A percentile compares a stretch with the other conserved stretches of the same genome.
Conservation (phyloP, 768 basidiomycete species). For the Kwoniella sp. region DNA sequence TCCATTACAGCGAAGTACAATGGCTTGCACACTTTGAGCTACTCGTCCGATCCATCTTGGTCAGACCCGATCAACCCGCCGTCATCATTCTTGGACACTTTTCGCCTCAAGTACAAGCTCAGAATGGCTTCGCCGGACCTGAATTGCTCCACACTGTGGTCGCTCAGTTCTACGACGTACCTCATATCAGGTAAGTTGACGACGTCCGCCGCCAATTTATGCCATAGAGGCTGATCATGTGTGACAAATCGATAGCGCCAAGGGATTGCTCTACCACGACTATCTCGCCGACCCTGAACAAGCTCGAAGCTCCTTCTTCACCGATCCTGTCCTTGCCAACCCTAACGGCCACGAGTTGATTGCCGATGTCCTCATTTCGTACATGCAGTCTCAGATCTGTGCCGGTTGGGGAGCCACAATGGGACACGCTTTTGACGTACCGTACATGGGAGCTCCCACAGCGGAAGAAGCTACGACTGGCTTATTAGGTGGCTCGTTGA, state of each 20-base stretch:
- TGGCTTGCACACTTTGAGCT: conserved; percentile 85
- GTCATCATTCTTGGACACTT: conserved; percentile 95
- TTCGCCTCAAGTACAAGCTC: conserved; percentile 75
- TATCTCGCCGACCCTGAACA: conserved; percentile 74
- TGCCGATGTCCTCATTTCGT: conserved; percentile 83
- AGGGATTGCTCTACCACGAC: conserved; percentile 76
- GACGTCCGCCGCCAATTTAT: too few species aligned
- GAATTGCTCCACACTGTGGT: conserved; percentile 87
- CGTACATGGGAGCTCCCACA: conserved; percentile 58
- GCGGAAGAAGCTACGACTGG: conserved; percentile 47
- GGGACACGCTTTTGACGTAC: conserved; percentile 68
- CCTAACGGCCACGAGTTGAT: conserved; percentile 77
- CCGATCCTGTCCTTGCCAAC: conserved; percentile 82
- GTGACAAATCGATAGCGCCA: conserved; percentile 66
- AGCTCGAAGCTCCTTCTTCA: conserved; percentile 69
- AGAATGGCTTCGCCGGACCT: conserved; percentile 82
- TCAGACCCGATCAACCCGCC: conserved; percentile 86
- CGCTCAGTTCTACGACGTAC: conserved; percentile 96
- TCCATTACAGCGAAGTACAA: conserved; percentile 63
- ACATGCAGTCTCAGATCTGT: conserved; percentile 87
- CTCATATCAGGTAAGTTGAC: conserved; percentile 75
- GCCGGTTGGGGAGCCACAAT: conserved; percentile 74
- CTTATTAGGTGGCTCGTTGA: conserved; percentile 6
- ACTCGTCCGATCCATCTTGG: conserved; percentile 85
- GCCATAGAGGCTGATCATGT: too few species aligned